Conservation (phyloP, 1,284 basidiomycete genomes). For the Cryptococcus sp. region DNA sequence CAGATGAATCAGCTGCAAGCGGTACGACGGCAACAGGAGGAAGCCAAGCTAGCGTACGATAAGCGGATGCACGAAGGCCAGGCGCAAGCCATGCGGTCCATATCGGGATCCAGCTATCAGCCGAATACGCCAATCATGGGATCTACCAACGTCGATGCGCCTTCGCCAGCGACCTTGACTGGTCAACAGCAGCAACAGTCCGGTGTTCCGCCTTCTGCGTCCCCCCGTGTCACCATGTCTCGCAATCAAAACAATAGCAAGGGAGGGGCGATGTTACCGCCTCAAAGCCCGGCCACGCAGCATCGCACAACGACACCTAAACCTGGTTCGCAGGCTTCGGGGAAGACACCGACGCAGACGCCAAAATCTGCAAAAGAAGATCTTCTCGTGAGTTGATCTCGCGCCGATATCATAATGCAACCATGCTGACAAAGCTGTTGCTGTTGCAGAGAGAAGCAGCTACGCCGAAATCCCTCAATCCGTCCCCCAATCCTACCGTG, state of each 20-base stretch:
- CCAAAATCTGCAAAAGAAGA: conserved; percentile 35
- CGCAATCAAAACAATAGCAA: conserved; percentile 46
- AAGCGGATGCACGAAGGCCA: conserved; percentile 35
- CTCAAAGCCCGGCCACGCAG: conserved; percentile 40
- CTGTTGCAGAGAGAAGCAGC: conserved; percentile 29
- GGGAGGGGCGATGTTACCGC: conserved; percentile 46
- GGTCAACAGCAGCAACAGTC: conserved; percentile 4
- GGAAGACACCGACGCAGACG: conserved; percentile 19
- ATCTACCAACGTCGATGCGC: conserved; percentile 12
- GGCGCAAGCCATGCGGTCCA: conserved; percentile 26
- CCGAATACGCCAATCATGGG: conserved; percentile 24
- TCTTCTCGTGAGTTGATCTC: conserved; percentile 25
- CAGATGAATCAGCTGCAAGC: conserved; percentile 14
- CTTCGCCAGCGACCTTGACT: conserved; percentile 22
- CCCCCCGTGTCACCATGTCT: conserved; percentile 29
- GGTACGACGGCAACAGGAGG: conserved; percentile 21
- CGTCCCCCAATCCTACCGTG: conserved; percentile 37
- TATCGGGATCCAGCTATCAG: conserved; percentile 17
- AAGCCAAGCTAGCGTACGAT: conserved; percentile 27
- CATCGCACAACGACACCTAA: conserved; percentile 37
- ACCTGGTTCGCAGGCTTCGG: conserved; percentile 13
- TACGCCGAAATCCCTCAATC: conserved; percentile 47
- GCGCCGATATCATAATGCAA: not conserved
- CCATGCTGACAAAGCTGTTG: conserved; percentile 3
- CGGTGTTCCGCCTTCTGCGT: conserved; percentile 4